Percentiles rank a stretch among this genome's conserved stretches.
These are phyloP conservation scores for Bocquillonia castaneifolia DNA, from an alignment of 441 rosid species.

Conservation along the genomic window DNA sequence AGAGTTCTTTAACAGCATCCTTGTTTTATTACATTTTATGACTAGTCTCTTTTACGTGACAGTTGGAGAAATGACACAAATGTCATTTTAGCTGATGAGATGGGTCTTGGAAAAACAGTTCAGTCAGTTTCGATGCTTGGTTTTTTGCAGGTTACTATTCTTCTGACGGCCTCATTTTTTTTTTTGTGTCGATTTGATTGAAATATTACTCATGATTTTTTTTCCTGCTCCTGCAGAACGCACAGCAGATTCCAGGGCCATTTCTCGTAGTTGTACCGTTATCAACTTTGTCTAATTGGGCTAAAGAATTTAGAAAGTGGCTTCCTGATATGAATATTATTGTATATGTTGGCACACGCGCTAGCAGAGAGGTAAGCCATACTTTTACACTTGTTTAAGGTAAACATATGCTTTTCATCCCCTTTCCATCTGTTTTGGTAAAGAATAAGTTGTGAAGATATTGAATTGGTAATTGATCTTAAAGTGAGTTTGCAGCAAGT, in stretches of 20 bases:
- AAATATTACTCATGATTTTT: constrained; percentile 6
- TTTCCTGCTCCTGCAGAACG: constrained; percentile 49
- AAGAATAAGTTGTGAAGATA: not conserved
- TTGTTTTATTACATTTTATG: constrained; percentile 17
- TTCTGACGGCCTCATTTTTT: not conserved
- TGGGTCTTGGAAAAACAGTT: constrained; percentile 99
- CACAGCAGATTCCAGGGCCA: constrained; percentile 97
- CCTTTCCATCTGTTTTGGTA: not conserved
- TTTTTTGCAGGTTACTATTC: constrained; percentile 72
- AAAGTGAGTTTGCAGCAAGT: not conserved
- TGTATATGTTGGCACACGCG: constrained; percentile 96
- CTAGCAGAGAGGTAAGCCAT: constrained; percentile 88
- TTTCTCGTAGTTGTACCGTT: constrained; percentile 98
- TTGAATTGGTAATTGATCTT: not conserved
- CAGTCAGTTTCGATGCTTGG: constrained; percentile 99
- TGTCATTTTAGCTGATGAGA: constrained; percentile 99
- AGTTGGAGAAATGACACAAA: constrained; percentile 99
- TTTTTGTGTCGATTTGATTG: not conserved
- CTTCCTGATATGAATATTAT: constrained; percentile 91
- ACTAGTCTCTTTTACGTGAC: constrained; percentile 24
- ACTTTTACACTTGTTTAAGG: constrained; percentile 3
- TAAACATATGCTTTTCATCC: not conserved
- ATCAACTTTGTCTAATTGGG: constrained; percentile 98
- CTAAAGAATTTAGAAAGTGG: constrained; percentile 98
- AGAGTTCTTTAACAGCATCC: not conserved